Evolutionary conservation across 805 yeast species (phyloP).

Genomic region (Kazachstania kunashirensis): DNA sequence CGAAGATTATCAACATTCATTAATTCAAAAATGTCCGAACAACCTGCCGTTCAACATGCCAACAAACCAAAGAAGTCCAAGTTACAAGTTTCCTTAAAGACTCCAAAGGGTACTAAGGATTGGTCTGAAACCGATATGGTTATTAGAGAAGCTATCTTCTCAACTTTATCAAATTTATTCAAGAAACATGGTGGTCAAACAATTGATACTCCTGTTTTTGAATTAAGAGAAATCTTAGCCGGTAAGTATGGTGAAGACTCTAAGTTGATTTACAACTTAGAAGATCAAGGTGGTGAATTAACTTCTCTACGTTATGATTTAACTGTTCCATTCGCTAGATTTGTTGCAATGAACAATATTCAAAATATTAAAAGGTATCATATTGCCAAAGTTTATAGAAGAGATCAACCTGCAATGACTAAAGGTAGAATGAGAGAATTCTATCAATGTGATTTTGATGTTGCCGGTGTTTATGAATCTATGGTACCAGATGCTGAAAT

Average conservation of each 20-base stretch:
- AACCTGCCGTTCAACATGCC: constrained; percentile 3
- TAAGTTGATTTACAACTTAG: constrained; percentile 86
- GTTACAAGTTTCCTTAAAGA: constrained; percentile 67
- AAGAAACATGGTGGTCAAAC: constrained; percentile 97
- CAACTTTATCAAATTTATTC: constrained; percentile 61
- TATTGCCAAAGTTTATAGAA: constrained; percentile 95
- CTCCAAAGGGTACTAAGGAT: constrained; percentile 96
- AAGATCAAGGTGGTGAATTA: constrained; percentile 98
- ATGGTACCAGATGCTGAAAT: constrained; percentile 97
- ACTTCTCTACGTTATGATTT: constrained; percentile 92
- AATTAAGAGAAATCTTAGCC: constrained; percentile 84
- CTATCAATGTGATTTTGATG: constrained; percentile 96
- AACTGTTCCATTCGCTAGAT: constrained; percentile 97
- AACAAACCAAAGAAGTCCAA: constrained; percentile 34
- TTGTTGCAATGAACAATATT: constrained; percentile 89
- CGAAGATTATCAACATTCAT: background rate
- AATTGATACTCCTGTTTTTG: constrained; percentile 97
- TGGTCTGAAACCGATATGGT: constrained; percentile 99
- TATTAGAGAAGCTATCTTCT: constrained; percentile 79
- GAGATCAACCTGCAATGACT: constrained; percentile 99
- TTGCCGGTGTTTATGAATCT: constrained; percentile 84
- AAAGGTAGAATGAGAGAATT: constrained; percentile 99
- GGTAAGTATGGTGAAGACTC: constrained; percentile 99
- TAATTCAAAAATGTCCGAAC: constrained; percentile 12
- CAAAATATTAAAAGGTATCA: constrained; percentile 88